Percentiles rank a stretch among this genome's conserved stretches.
Conservation (phyloP, 1,284 basidiomycete species). For the Austroboletus rostrupii region DNA sequence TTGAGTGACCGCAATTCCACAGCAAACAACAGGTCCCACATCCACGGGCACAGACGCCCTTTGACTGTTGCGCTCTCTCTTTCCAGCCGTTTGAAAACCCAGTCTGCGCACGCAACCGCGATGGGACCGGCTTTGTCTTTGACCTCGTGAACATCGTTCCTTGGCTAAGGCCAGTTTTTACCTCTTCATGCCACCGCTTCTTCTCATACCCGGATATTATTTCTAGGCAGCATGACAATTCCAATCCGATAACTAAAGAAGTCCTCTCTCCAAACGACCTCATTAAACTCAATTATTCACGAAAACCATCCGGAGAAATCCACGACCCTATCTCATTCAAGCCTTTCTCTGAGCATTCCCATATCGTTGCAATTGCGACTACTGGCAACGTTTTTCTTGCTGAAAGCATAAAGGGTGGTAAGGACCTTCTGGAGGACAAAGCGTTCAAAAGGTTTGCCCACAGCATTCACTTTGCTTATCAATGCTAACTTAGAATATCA, state of each 20-base stretch:
- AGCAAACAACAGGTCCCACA: slow-evolving; percentile 67
- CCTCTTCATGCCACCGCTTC: slow-evolving; percentile 8
- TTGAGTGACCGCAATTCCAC: slow-evolving; percentile 8
- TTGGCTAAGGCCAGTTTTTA: slow-evolving; percentile 77
- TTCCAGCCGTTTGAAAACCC: slow-evolving; percentile 90
- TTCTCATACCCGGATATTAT: slow-evolving; percentile 15
- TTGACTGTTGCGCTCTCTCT: slow-evolving; percentile 90
- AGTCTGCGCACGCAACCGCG: slow-evolving; percentile 78
- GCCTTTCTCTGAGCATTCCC: slow-evolving; percentile 86
- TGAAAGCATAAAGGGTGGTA: slow-evolving; percentile 86
- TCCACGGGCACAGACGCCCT: slow-evolving; percentile 66
- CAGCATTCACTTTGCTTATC: background rate
- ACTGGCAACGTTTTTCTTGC: slow-evolving; percentile 91
- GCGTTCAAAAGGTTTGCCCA: slow-evolving; percentile 73
- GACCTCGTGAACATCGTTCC: slow-evolving; percentile 89
- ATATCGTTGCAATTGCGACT: slow-evolving; percentile 84
- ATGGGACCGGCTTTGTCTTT: slow-evolving; percentile 79
- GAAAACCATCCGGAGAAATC: slow-evolving; percentile 74
- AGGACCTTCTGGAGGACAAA: slow-evolving; percentile 83
- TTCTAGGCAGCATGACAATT: slow-evolving; percentile 68
- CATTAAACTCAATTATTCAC: slow-evolving; percentile 84
- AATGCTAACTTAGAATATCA: slow-evolving; percentile 25
- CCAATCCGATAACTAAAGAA: slow-evolving; percentile 85
- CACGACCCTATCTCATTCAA: slow-evolving; percentile 94
- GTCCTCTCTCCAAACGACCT: slow-evolving; percentile 76